A percentile compares a stretch with the other conserved stretches of the same genome.
phyloP scores from a whole-genome alignment of 2,329 filamentous ascomycete genomes.

The Alternaria gaisen region DNA sequence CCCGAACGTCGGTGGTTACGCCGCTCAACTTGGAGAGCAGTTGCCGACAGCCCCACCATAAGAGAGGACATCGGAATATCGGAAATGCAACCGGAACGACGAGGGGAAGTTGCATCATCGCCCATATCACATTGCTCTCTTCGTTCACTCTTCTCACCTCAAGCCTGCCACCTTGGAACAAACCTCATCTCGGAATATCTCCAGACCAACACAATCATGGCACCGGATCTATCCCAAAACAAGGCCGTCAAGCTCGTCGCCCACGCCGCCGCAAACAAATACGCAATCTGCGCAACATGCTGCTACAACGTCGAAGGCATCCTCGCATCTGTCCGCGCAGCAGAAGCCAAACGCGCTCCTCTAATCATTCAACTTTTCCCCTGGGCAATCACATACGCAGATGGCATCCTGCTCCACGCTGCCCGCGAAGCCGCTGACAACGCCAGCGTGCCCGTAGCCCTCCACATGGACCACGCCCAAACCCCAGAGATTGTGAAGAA shows the following conservation, averaged over 20 bases:
- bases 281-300: conserved; percentile 70
- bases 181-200: background rate
- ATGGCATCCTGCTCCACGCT: conserved; percentile 56
- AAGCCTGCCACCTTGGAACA: background rate
- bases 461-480: conserved; percentile 74
- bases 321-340: conserved; percentile 72
- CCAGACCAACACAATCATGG: conserved; percentile 48
- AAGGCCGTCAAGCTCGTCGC: conserved; percentile 61
- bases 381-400: conserved; percentile 75
- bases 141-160: background rate
- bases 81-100: conserved; percentile 25
- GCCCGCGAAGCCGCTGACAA: conserved; percentile 54
- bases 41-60: conserved; percentile 24
- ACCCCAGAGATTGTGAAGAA: conserved; percentile 68
- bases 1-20: conserved; percentile 30
- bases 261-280: conserved; percentile 63
- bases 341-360: conserved; percentile 71
- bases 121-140: background rate
- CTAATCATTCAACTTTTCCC: conserved; percentile 78
- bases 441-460: conserved; percentile 64
- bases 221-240: conserved; percentile 58
- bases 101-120: conserved; percentile 17
- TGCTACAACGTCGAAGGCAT: conserved; percentile 76
- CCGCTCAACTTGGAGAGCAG: conserved; percentile 17
- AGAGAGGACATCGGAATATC: conserved; percentile 23